Conservation (phyloP, 2,329 filamentous ascomycete species). For the Exophiala alcalophila region DNA sequence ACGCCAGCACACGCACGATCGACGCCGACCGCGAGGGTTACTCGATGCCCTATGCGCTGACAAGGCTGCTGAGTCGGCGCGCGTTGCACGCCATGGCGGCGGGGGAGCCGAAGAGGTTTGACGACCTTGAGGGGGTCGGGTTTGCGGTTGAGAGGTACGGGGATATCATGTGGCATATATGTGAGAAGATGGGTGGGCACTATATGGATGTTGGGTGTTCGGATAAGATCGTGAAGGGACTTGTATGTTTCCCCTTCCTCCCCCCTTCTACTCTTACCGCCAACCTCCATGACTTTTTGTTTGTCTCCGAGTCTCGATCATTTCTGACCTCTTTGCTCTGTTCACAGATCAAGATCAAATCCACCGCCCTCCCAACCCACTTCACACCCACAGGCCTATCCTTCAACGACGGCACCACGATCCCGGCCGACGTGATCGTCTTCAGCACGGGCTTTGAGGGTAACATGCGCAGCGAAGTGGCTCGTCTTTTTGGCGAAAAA, state of each 20-base stretch:
- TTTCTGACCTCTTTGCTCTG: background rate
- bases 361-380: slow-evolving; percentile 36
- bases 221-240: slow-evolving; percentile 41
- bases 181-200: slow-evolving; percentile 46
- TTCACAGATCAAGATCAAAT: slow-evolving; percentile 44
- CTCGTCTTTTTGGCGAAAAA: slow-evolving; percentile 41
- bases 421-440: slow-evolving; percentile 48
- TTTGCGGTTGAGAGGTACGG: slow-evolving; percentile 43
- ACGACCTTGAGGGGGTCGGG: slow-evolving; percentile 42
- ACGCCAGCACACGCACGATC: slow-evolving; percentile 26
- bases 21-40: slow-evolving; percentile 27
- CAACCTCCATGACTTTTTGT: too few species aligned
- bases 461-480: slow-evolving; percentile 42
- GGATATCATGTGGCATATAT: slow-evolving; percentile 40
- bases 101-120: slow-evolving; percentile 38
- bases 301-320: too few species aligned
- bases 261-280: background rate
- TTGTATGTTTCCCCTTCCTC: slow-evolving; percentile 15
- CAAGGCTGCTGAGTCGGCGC: slow-evolving; percentile 35
- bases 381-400: slow-evolving; percentile 42
- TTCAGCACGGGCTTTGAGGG: slow-evolving; percentile 48
- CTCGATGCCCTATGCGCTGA: slow-evolving; percentile 33
- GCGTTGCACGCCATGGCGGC: slow-evolving; percentile 32
- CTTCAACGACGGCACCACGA: slow-evolving; percentile 43
- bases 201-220: slow-evolving; percentile 49